Evolutionary conservation across 75 land plant species (phyloP), one percentile per base, ranked within the genome.

Genomic region (Cunninghamia lanceolata): DNA sequence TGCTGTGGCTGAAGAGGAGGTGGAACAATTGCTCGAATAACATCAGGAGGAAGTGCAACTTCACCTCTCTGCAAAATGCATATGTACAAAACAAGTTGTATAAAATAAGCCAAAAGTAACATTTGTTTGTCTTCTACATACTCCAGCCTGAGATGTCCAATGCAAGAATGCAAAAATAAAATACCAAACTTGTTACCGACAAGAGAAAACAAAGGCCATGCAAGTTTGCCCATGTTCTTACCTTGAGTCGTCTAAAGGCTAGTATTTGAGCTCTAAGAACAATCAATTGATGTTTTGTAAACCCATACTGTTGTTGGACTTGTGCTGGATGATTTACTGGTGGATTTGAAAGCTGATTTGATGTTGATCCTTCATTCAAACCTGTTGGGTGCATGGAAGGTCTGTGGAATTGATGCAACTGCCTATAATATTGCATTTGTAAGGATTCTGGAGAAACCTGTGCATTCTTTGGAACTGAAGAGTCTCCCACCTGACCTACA

Each of bases 201-300:
- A 36, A 53, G 79, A 80, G 40, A n/a, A 34, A 86, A 46, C 77
- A 59, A 43, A 4, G 68, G n/a, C 21, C 10, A 87, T 21, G 9
- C 43, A 77, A 19, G 80, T 40, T 77, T 40, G 73, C 71, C 28
- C 63, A 89, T 76, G 15, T 84, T 74, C 93, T 63, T 86, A 95
- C 99, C 96, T 96, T 98, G 21, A 98, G 77, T 46, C 98, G 95
- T 87, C 99, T 94, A 53, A 98, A 98, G 70, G 99, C 99, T 53
- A 98, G 85, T 81, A 98, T 97, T 86, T 98, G 99, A 46, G 96
- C 93, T 85, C 95, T 99, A 5, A 98, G 95, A 84, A 95, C 95
- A 89, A 92, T 91, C 36, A 95, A 92, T 83, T 98, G 99, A 59
- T 95, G 96, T 84, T 92, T 93, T 32, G 99, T 96, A 86, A 98